phyloP scores from a whole-genome alignment of 768 basidiomycete species.

The Gelatoporia subvermispora region DNA sequence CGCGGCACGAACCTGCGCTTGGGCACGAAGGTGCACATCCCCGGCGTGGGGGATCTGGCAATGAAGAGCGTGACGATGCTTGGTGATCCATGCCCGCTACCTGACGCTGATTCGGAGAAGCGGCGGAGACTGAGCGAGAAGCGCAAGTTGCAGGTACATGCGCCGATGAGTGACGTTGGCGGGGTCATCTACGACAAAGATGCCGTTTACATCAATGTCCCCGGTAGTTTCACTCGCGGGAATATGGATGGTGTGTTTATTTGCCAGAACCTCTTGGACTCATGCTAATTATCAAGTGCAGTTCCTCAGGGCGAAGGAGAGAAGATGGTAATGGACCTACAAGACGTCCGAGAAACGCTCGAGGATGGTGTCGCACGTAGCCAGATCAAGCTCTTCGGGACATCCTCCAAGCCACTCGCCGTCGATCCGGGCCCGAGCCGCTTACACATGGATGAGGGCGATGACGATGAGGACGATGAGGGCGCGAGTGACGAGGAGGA shows the following conservation, averaged over 20 bases:
- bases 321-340: conserved; percentile 95
- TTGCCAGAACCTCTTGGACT: background rate
- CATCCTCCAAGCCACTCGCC: conserved; percentile 68
- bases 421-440: conserved; percentile 29
- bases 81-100: conserved; percentile 94
- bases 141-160: conserved; percentile 86
- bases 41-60: conserved; percentile 87
- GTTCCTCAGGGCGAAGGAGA: conserved; percentile 90
- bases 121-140: conserved; percentile 87
- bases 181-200: conserved; percentile 98
- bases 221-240: conserved; percentile 87
- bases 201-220: conserved; percentile 96
- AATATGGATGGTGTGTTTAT: conserved; percentile 50
- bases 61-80: conserved; percentile 70
- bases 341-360: conserved; percentile 78
- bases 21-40: conserved; percentile 84
- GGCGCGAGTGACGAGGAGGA: conserved; percentile 23
- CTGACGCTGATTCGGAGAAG: conserved; percentile 88
- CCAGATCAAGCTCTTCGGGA: conserved; percentile 78
- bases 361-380: conserved; percentile 79
- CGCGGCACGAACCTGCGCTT: conserved; percentile 80
- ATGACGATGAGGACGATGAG: conserved; percentile 30
- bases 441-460: conserved; percentile 15
- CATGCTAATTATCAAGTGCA: conserved; percentile 21
- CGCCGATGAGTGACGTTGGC: conserved; percentile 98